phyloP scores from a whole-genome alignment of 129 eudicot species.

The Mikania micrantha region DNA sequence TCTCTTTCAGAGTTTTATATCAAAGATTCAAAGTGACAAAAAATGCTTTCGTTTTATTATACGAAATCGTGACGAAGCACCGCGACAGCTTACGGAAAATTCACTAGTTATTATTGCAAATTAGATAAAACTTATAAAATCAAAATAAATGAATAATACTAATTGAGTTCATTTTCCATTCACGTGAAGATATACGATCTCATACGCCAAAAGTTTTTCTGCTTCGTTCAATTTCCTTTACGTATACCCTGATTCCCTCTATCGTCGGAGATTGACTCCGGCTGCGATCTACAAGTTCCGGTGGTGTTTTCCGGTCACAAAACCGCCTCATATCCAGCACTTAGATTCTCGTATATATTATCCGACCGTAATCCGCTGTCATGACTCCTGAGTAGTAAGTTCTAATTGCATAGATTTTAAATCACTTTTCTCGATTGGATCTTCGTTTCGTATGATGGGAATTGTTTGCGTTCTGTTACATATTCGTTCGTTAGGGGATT shows the following conservation, averaged over 20 bases:
- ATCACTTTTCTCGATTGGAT: slow-evolving; percentile 1
- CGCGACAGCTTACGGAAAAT: too few species aligned
- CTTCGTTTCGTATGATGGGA: not conserved
- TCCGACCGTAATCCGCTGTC: slow-evolving; percentile 20
- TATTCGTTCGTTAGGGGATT: not conserved
- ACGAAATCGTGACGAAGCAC: too few species aligned
- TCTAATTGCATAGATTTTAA: not conserved
- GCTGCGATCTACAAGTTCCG: slow-evolving; percentile 33
- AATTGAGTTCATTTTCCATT: too few species aligned
- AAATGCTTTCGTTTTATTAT: too few species aligned
- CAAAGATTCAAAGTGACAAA: too few species aligned
- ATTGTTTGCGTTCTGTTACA: not conserved
- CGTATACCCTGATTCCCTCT: slow-evolving; percentile 33
- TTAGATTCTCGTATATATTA: not conserved
- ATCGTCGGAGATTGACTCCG: slow-evolving; percentile 8
- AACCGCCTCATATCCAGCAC: slow-evolving; percentile 7
- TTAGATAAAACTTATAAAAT: too few species aligned
- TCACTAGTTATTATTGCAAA: too few species aligned
- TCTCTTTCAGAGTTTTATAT: too few species aligned
- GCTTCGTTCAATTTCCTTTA: slow-evolving; percentile 19
- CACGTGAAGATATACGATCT: not conserved
- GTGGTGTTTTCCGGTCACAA: not conserved
- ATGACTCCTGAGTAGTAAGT: slow-evolving; percentile 40
- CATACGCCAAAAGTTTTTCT: slow-evolving; percentile 14
- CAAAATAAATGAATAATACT: too few species aligned